Conservation (phyloP, 768 basidiomycete genomes). For the Pisolithus tinctorius region DNA sequence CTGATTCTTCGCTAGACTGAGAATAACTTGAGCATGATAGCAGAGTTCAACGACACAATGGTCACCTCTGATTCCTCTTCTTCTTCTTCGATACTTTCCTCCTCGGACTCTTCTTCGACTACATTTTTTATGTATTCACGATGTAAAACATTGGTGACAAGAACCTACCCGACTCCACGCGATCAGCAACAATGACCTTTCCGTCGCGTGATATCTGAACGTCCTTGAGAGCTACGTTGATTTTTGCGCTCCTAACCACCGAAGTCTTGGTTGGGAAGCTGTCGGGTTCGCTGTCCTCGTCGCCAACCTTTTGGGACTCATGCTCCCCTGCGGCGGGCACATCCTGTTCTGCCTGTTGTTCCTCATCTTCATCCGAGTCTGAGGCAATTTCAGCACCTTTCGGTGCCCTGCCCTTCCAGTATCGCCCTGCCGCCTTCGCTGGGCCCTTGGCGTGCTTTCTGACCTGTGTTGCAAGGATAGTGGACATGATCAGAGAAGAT, state of each 20-base stretch:
- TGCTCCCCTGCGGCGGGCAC: slow-evolving; percentile 54
- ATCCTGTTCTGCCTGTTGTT: slow-evolving; percentile 38
- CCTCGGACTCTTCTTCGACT: slow-evolving; percentile 33
- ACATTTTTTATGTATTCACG: slow-evolving; percentile 7
- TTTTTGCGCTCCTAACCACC: slow-evolving; percentile 36
- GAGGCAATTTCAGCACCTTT: slow-evolving; percentile 62
- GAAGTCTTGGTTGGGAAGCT: slow-evolving; percentile 35
- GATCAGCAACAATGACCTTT: slow-evolving; percentile 72
- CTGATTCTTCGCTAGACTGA: slow-evolving; percentile 80
- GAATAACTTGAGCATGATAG: slow-evolving; percentile 12
- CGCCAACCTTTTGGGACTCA: slow-evolving; percentile 39
- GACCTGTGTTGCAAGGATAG: slow-evolving; percentile 27
- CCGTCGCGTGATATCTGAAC: slow-evolving; percentile 78
- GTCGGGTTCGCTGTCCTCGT: slow-evolving; percentile 44
- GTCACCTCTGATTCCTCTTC: slow-evolving; percentile 36
- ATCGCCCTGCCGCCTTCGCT: slow-evolving; percentile 74
- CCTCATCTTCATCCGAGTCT: slow-evolving; percentile 60
- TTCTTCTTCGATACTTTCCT: slow-evolving; percentile 41
- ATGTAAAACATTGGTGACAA: slow-evolving; percentile 1
- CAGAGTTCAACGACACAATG: slow-evolving; percentile 7
- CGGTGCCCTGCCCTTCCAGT: slow-evolving; percentile 87
- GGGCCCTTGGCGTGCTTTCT: slow-evolving; percentile 74
- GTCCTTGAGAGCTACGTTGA: slow-evolving; percentile 72
- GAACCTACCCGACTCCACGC: slow-evolving; percentile 60
- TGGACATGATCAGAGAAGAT: slow-evolving; percentile 18